Conservation (phyloP, 1,284 basidiomycete genomes). For the Bondarzewia mesenterica region DNA sequence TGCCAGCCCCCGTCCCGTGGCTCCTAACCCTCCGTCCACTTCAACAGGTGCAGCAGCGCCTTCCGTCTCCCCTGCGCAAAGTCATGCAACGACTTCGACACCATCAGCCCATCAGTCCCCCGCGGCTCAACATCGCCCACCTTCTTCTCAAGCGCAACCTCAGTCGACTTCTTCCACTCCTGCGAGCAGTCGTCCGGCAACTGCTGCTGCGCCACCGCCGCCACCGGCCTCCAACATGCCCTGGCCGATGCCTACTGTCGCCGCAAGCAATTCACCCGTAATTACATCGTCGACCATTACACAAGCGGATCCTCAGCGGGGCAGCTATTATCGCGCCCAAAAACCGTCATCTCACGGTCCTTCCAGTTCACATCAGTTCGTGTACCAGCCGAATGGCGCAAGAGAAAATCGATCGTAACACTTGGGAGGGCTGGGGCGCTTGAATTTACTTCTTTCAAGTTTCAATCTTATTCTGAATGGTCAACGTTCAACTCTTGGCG, state of each 20-base stretch:
- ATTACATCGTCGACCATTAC: constrained; percentile 17
- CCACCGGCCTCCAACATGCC: constrained; percentile 21
- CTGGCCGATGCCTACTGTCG: constrained; percentile 40
- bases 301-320: constrained; percentile 22
- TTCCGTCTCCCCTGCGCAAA: constrained; percentile 20
- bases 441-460: background rate
- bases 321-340: constrained; percentile 28
- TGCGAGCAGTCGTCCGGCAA: constrained; percentile 15
- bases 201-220: constrained; percentile 2
- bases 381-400: constrained; percentile 34
- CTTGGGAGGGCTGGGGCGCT: too few relatives aligned
- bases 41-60: constrained; percentile 8
- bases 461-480: background rate
- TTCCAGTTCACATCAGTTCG: constrained; percentile 32
- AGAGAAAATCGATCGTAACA: background rate
- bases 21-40: constrained; percentile 7
- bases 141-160: constrained; percentile 15
- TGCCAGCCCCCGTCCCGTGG: constrained; percentile 2
- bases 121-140: constrained; percentile 19
- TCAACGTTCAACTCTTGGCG: background rate
- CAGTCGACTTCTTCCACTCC: constrained; percentile 14
- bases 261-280: constrained; percentile 29
- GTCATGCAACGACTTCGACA: constrained; percentile 18
- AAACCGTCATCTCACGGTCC: constrained; percentile 22
- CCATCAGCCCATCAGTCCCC: constrained; percentile 18